Percentiles rank a stretch among this genome's conserved stretches.
Evolutionary conservation across 129 eudicot genomes (phyloP).

Genomic region (carrot (Daucus carota)): DH1_v3.0 NC_030382.2:32516501-32517000

Average conservation of each 20-base stretch:
- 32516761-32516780: neutral
- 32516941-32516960: too few species aligned
- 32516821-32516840: too few species aligned
- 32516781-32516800: neutral
- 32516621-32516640: slow-evolving; percentile 50
- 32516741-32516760: slow-evolving; percentile 1
- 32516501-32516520: slow-evolving; percentile 7
- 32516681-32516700: neutral
- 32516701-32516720: neutral
- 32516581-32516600: slow-evolving; percentile 37
- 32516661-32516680: slow-evolving; percentile 32
- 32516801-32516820: neutral
- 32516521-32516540: slow-evolving; percentile 13
- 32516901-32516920: too few species aligned
- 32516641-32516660: slow-evolving; percentile 55
- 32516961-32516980: too few species aligned
- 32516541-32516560: neutral
- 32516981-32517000: too few species aligned
- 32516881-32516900: too few species aligned
- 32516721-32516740: neutral
- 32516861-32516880: too few species aligned
- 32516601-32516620: slow-evolving; percentile 56
- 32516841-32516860: too few species aligned
- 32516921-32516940: too few species aligned
- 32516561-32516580: slow-evolving; percentile 17